Base-by-base conservation (phyloP, 2,329 filamentous ascomycete genomes). In the Pseudogymnoascus sp. region DNA sequence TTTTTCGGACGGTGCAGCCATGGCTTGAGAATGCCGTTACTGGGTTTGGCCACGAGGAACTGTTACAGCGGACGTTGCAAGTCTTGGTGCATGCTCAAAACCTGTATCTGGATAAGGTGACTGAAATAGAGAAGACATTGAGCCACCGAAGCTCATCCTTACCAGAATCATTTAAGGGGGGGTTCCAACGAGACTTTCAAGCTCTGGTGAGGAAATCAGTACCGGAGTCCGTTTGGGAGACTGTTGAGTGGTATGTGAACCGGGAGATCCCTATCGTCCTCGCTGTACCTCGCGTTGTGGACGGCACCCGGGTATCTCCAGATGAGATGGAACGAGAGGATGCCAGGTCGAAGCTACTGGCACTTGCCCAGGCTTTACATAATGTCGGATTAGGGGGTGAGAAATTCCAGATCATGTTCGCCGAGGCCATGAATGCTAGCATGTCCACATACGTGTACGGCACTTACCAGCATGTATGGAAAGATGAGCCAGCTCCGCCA, bases 311-410 rank as follows among this genome's bases (percentile, higher is more conserved):
- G 61, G 61, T 63, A 40, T 61, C 62, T 65, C 29, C 70, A 38
- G 66, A 70, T 21, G 47, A 42, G 53, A 24, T 50, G 10, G 64
- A 62, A 47, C 71, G 75, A 8, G 72, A 77, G 2, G 73, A 69
- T 61, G 78, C 81, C 63, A 78, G 80, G 37, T 75, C 78, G 33
- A 80, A 83, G 60, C 75, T 90, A 56, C 74, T 84, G 31, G 72
- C 78, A 42, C 74, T 90, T 16, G 76, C 89, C 1, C 79, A 82
- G 59, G 81, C 83, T 7, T 76, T 92, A 14, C 77, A 82, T 67
- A 79, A 82, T 56, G 84, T 91, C 21, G 89, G 89, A 0, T 76
- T 92, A 16, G 86, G 86, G 1, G 87, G 87, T 26, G 86, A 89
- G 69, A 80, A 78, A 59, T 89, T 89, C 61, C 86, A 91, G 70